phyloP scores from a whole-genome alignment of 2,329 filamentous ascomycete species.

The Alternaria triticina region DNA sequence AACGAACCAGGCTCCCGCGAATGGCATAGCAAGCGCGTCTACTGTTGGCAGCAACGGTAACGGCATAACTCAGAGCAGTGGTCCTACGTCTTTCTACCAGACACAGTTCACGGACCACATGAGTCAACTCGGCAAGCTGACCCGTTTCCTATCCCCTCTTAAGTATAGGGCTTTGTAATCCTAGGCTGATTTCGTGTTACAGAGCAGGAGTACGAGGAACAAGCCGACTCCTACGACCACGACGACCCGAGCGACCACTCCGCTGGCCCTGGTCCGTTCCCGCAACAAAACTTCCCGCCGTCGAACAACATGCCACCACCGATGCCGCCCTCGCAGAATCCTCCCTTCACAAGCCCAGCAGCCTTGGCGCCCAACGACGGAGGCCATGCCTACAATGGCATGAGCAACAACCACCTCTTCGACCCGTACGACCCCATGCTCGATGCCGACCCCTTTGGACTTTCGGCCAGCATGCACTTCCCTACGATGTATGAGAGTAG shows the following conservation, averaged over 20 bases:
- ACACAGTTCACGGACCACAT: conserved; percentile 93
- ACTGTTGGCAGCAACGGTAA: conserved; percentile 45
- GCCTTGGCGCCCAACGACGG: conserved; percentile 43
- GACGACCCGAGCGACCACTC: conserved; percentile 70
- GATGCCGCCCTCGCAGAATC: conserved; percentile 46
- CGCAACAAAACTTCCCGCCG: conserved; percentile 60
- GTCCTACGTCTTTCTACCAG: conserved; percentile 71
- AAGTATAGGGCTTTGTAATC: conserved; percentile 67
- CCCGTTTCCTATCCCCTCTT: conserved; percentile 58
- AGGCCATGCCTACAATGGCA: conserved; percentile 50
- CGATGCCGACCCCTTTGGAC: conserved; percentile 90
- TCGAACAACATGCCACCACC: conserved; percentile 48
- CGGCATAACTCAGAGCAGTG: conserved; percentile 46
- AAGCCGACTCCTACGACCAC: conserved; percentile 87
- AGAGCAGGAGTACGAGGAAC: conserved; percentile 98
- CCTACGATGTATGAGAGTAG: conserved; percentile 71
- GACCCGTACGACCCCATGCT: conserved; percentile 84
- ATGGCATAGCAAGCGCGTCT: conserved; percentile 46
- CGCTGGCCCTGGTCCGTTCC: conserved; percentile 71
- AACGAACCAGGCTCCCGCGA: conserved; percentile 45
- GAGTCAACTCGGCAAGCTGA: conserved; percentile 89
- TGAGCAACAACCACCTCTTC: conserved; percentile 62
- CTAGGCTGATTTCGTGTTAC: conserved; percentile 70
- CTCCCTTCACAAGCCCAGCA: conserved; percentile 42
- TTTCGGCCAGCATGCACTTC: conserved; percentile 95